phyloP scores from a whole-genome alignment of 2,329 filamentous ascomycete species.

The Colletotrichum costaricense region DNA sequence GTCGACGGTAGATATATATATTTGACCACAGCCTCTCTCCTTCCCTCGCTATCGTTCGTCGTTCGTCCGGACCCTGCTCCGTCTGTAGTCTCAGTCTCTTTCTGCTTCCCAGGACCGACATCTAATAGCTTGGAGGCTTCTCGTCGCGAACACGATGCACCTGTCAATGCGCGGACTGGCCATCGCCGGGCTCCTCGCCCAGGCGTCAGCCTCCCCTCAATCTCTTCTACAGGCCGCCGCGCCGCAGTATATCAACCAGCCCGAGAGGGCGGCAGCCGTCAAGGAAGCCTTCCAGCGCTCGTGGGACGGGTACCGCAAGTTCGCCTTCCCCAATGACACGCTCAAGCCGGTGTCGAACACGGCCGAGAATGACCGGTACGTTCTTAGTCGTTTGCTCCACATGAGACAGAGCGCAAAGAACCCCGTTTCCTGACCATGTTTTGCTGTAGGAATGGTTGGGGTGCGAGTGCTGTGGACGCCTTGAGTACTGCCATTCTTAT shows the following conservation, averaged over 20 bases:
- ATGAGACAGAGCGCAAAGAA: neutral
- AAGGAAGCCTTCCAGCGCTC: slow-evolving; percentile 76
- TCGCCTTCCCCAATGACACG: slow-evolving; percentile 84
- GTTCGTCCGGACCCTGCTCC: neutral
- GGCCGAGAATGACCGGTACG: slow-evolving; percentile 76
- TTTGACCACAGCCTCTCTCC: neutral
- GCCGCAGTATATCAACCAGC: slow-evolving; percentile 43
- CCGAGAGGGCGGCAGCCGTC: slow-evolving; percentile 66
- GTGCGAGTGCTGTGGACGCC: slow-evolving; percentile 84
- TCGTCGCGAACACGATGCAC: neutral
- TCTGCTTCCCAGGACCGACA: neutral
- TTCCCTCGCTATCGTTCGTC: neutral
- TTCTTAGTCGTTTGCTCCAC: slow-evolving; percentile 26
- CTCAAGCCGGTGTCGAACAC: slow-evolving; percentile 75
- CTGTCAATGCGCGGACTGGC: slow-evolving; percentile 3
- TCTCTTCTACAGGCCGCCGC: neutral
- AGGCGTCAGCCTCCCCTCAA: slow-evolving; percentile 15
- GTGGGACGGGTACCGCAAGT: slow-evolving; percentile 78
- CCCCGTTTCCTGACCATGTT: slow-evolving; percentile 33
- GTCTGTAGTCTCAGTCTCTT: neutral
- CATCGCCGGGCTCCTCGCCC: slow-evolving; percentile 5
- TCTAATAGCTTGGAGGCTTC: neutral
- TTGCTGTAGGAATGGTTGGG: slow-evolving; percentile 79
- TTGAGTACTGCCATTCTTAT: slow-evolving; percentile 84
- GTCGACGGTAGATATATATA: neutral